Evolutionary conservation across 2,329 filamentous ascomycete genomes (phyloP).

Genomic region (Aspergillus unguis): DNA sequence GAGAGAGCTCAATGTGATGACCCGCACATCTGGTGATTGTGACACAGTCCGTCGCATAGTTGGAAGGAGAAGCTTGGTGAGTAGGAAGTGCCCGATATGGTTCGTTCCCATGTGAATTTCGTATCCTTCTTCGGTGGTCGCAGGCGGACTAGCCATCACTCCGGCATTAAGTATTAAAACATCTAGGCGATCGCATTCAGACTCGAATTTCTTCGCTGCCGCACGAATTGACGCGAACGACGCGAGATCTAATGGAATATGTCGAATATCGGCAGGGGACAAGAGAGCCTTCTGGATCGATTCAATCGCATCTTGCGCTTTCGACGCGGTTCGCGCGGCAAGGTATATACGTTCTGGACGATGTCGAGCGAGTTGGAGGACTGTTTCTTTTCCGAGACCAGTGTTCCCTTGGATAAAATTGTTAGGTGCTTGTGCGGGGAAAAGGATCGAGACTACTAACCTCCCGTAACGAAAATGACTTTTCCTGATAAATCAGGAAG

Average conservation of each 20-base stretch:
- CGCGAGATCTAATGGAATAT: slow-evolving; percentile 49
- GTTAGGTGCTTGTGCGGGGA: background rate
- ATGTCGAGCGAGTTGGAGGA: slow-evolving; percentile 50
- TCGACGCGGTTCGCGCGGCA: slow-evolving; percentile 46
- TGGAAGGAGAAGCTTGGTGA: slow-evolving; percentile 45
- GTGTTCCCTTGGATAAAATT: slow-evolving; percentile 38
- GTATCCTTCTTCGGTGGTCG: slow-evolving; percentile 40
- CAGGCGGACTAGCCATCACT: slow-evolving; percentile 42
- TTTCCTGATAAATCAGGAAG: slow-evolving; percentile 48
- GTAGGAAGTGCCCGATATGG: slow-evolving; percentile 46
- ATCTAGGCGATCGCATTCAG: slow-evolving; percentile 43
- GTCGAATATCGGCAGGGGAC: slow-evolving; percentile 39
- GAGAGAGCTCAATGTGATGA: slow-evolving; percentile 39
- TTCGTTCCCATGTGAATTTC: slow-evolving; percentile 49
- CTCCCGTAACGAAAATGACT: slow-evolving; percentile 52
- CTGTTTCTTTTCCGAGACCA: slow-evolving; percentile 47
- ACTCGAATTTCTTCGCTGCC: slow-evolving; percentile 43
- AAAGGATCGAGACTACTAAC: slow-evolving; percentile 24
- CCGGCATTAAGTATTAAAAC: slow-evolving; percentile 48
- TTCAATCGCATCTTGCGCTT: slow-evolving; percentile 46
- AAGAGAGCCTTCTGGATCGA: slow-evolving; percentile 35
- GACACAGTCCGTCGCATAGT: slow-evolving; percentile 37
- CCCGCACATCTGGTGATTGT: slow-evolving; percentile 28
- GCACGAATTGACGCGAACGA: slow-evolving; percentile 49
- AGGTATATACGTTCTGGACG: slow-evolving; percentile 54